These are phyloP conservation scores for Luffa acutangula DNA, from an alignment of 306 rosid genomes.

Conservation along the genomic window DNA sequence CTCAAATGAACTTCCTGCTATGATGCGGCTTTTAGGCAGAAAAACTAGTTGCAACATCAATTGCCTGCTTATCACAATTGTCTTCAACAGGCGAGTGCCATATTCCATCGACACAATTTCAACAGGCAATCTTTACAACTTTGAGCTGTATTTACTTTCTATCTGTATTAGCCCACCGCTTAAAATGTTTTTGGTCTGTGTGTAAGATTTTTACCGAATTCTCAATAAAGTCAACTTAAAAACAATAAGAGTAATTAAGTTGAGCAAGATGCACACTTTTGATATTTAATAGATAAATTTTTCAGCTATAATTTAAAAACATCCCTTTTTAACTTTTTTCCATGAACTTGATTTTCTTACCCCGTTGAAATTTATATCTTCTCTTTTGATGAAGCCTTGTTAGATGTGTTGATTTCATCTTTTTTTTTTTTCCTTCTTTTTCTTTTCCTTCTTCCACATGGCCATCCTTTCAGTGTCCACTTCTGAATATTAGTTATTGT, in stretches of 20 bases:
- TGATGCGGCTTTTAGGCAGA: slow-evolving; percentile 43
- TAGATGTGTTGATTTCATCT: background rate
- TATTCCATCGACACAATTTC: slow-evolving; percentile 27
- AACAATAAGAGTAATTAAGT: background rate
- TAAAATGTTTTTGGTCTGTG: background rate
- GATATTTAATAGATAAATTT: background rate
- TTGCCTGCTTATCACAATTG: slow-evolving; percentile 41
- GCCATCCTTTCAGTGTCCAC: slow-evolving; percentile 68
- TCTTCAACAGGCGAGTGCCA: slow-evolving; percentile 25
- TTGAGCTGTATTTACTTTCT: background rate
- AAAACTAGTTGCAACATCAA: slow-evolving; percentile 54
- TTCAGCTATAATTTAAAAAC: background rate
- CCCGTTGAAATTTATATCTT: background rate
- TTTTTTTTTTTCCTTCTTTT: background rate
- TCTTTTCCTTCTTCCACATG: background rate
- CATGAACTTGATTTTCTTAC: too few relatives aligned
- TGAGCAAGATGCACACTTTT: background rate
- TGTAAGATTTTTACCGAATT: background rate
- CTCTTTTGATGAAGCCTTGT: background rate
- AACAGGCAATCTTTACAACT: slow-evolving; percentile 45
- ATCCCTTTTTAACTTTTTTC: background rate
- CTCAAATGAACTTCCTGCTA: background rate
- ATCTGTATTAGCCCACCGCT: background rate
- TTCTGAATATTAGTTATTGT: slow-evolving; percentile 79
- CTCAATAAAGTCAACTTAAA: background rate